phyloP scores from a whole-genome alignment of 345 rosid genomes.

The Corymbia maculata region DNA sequence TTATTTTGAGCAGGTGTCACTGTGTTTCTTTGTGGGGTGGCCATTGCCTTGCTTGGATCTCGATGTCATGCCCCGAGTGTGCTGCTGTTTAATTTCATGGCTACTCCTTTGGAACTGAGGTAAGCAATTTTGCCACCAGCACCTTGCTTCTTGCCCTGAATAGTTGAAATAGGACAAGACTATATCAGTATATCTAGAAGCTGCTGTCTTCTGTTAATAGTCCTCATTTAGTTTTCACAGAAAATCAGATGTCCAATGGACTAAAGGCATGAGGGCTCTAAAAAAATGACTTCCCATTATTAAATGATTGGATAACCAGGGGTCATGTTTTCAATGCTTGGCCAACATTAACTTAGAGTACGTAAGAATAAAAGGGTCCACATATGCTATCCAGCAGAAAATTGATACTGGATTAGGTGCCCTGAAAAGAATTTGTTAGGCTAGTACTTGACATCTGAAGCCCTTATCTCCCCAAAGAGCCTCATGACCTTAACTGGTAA shows the following conservation, averaged over 20 bases:
- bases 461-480: neutral
- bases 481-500: neutral
- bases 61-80: constrained; percentile 77
- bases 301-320: neutral
- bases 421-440: neutral
- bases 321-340: neutral
- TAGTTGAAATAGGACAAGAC: neutral
- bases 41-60: constrained; percentile 69
- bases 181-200: neutral
- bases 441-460: neutral
- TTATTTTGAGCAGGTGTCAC: constrained; percentile 53
- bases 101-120: constrained; percentile 91
- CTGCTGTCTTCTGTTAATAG: neutral
- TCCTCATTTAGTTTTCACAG: neutral
- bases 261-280: neutral
- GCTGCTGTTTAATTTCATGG: constrained; percentile 76
- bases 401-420: neutral
- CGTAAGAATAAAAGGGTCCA: neutral
- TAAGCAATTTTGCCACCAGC: neutral
- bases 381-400: neutral
- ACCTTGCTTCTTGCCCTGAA: neutral
- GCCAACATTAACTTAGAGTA: neutral
- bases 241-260: neutral
- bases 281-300: neutral
- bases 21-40: constrained; percentile 73